phyloP scores from a whole-genome alignment of 2,329 filamentous ascomycete genomes.

The Pseudonectria foliicola region DNA sequence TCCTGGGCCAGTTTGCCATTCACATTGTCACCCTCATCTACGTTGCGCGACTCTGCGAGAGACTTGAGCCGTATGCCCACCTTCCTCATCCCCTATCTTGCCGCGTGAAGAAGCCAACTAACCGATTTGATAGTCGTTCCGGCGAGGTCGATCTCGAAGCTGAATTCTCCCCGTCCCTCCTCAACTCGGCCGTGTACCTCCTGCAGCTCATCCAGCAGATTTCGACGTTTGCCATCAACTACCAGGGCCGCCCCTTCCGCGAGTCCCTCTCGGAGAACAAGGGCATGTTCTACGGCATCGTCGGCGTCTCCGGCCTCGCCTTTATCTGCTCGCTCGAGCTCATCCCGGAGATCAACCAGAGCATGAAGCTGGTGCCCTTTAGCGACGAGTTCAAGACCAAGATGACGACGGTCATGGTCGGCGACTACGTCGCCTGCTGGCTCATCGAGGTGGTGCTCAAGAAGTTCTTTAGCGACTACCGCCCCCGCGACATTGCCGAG shows the following conservation, averaged over 20 bases:
- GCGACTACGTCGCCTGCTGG: slow-evolving; percentile 85
- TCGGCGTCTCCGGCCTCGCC: slow-evolving; percentile 82
- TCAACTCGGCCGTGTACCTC: slow-evolving; percentile 96
- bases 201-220: slow-evolving; percentile 98
- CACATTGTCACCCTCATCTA: slow-evolving; percentile 94
- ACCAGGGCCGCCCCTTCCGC: slow-evolving; percentile 95
- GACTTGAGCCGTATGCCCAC: slow-evolving; percentile 69
- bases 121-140: slow-evolving; percentile 34
- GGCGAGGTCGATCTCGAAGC: slow-evolving; percentile 80
- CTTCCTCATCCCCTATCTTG: neutral
- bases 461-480: slow-evolving; percentile 79
- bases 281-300: slow-evolving; percentile 96
- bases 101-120: slow-evolving; percentile 13
- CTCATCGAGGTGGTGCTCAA: slow-evolving; percentile 83
- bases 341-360: slow-evolving; percentile 88
- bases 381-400: slow-evolving; percentile 79
- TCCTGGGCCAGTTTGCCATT: slow-evolving; percentile 93
- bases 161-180: slow-evolving; percentile 84
- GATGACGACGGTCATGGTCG: slow-evolving; percentile 75
- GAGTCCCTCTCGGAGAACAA: slow-evolving; percentile 93
- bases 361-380: slow-evolving; percentile 89
- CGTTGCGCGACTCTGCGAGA: slow-evolving; percentile 81
- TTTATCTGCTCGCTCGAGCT: slow-evolving; percentile 95
- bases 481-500: slow-evolving; percentile 86
- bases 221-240: slow-evolving; percentile 98